Evolutionary conservation across 768 basidiomycete genomes (phyloP), one percentile per base, ranked within the genome.

Genomic region (Tephrocybe sp.): DNA sequence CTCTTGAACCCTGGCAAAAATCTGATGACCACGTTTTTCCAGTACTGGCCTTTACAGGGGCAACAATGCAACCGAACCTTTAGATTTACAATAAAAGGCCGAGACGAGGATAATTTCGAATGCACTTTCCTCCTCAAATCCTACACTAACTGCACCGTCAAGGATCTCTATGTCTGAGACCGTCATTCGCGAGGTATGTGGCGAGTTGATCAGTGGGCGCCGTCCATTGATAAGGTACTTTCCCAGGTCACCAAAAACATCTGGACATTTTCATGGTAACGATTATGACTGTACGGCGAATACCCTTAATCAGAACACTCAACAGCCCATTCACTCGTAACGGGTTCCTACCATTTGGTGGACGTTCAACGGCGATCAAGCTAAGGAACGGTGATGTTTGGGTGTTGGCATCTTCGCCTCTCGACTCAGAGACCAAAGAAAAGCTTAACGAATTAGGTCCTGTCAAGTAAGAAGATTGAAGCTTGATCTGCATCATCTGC

Each of bases 291-390:
- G 12, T n/a, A n/a, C n/a, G 38, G 3, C n/a, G 11, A 30, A 6
- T 20, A 20, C 11, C 11, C 28, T 11, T 12, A 1, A 10, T 14
- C 28, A 18, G 24, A 17, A 15, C 24, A 2, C 20, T 40, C 46
- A 30, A 14, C 54, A 84, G 85, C 25, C 83, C 85, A 2, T 88
- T 88, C 60, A 64, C 77, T 17, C 78, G 87, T 48, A 77, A 76
- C 54, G 78, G 81, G 8, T 21, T 88, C 30, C 50, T 91, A 4
- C 87, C 88, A 8, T 70, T 90, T 32, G 91, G 92, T 0, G 90
- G 90, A n/a, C 74, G 92, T 41, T 83, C 87, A 8, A 93, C 90
- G 0, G 91, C 90, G 1, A 73, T 93, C 60, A 83, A 76, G 66
- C 72, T 93, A 24, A 66, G 65, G 37, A 76, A 74, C 32, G 82